These are phyloP conservation scores for Cyberlindnera suaveolens DNA, from an alignment of 805 yeast genomes.

Conservation along the genomic window DNA sequence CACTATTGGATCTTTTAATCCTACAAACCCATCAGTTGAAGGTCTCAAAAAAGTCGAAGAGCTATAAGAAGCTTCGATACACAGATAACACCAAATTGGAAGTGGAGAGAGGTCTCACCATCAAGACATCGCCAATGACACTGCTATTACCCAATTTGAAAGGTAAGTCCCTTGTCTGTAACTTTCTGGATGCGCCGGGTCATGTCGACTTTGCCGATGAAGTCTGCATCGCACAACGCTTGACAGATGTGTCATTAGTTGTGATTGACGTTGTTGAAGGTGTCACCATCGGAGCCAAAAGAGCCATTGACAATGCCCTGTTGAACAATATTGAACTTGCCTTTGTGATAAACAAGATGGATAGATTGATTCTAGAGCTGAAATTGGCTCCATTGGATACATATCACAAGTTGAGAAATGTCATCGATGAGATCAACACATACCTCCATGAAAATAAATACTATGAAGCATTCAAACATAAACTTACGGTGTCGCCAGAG, in stretches of 20 bases:
- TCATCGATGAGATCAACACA: constrained; percentile 59
- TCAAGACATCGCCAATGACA: constrained; percentile 57
- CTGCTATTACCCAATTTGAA: constrained; percentile 47
- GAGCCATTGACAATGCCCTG: constrained; percentile 47
- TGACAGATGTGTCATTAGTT: constrained; percentile 60
- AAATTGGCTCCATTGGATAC: constrained; percentile 70
- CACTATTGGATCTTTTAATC: constrained; percentile 63
- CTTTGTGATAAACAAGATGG: constrained; percentile 74
- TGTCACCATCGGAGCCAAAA: constrained; percentile 48
- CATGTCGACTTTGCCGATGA: constrained; percentile 84
- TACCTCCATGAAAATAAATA: constrained; percentile 34
- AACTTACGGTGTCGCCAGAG: constrained; percentile 45
- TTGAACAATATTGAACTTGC: constrained; percentile 44
- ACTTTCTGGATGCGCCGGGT: constrained; percentile 86
- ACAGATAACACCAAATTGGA: constrained; percentile 72
- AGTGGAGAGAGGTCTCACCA: constrained; percentile 59
- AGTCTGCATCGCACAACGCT: constrained; percentile 44
- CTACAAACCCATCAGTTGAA: constrained; percentile 50
- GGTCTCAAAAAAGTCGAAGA: constrained; percentile 48
- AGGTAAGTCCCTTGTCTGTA: constrained; percentile 51
- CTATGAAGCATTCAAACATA: constrained; percentile 21
- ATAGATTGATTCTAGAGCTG: constrained; percentile 76
- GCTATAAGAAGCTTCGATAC: constrained; percentile 59
- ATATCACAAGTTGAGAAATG: constrained; percentile 56
- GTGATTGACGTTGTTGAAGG: constrained; percentile 90